Evolutionary conservation across 441 rosid species (phyloP), one percentile per base, ranked within the genome.

Genomic region (Mallotus repandus): DNA sequence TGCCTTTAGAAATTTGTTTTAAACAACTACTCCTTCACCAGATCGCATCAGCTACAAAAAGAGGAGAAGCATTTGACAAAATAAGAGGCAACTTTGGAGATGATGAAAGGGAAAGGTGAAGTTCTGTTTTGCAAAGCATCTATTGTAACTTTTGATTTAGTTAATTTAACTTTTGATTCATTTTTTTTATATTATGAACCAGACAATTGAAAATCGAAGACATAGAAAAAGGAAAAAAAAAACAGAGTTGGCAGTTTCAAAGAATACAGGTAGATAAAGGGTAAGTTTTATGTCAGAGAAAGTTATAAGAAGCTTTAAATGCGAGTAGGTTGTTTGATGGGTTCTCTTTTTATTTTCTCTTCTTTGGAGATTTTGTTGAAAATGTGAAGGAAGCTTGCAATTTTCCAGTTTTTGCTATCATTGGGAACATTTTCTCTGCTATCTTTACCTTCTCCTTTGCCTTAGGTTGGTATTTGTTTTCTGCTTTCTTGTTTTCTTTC

Each of bases 381-480:
- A 87, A 84, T 82, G 84, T 89, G 61, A 86, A 82, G 76, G 86
- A 85, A 71, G 81, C 86, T 71, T 89, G 81, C 81, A 83, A 75
- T 74, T 89, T 87, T 75, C 93, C 92, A 1, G 82, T 91, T 48
- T 89, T 96, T 41, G 96, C 93, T 49, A 80, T 91, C 72, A 73
- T 93, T 54, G 98, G 96, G n/a, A 95, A 89, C 80, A 77, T 95
- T 53, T 83, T 93, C 89, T 93, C 98, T 9, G 97, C 99, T 66
- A 86, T 95, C 88, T 88, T 95, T 80, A 95, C 97, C 70, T 95
- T 93, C 87, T 91, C 91, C 89, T 95, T 95, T 81, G 98, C 99
- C 0, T 73, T 91, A 84, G 98, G 99, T 95, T 80, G 1, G 89
- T 74, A 54, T 72, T 68, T 41, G n/a, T 54, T 46, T n/a, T 63